phyloP scores from a whole-genome alignment of 768 basidiomycete genomes.

The Hygrophorus pudorinus region DNA sequence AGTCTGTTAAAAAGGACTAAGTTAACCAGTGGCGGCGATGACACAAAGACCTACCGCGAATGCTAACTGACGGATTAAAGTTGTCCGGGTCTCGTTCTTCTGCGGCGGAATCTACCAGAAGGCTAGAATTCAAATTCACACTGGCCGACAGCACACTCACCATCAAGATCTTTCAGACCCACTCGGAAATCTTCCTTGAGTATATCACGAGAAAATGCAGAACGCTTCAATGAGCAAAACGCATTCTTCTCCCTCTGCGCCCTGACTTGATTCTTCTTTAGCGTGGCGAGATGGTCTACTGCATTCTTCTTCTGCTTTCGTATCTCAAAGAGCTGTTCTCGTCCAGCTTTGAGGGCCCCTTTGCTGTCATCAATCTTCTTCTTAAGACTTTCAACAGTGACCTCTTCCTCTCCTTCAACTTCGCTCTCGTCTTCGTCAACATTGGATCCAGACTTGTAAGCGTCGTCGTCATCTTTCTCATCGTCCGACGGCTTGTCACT shows the following conservation, averaged over 20 bases:
- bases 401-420: constrained; percentile 28
- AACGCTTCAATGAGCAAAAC: constrained; percentile 46
- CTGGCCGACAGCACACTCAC: constrained; percentile 17
- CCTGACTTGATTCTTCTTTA: constrained; percentile 32
- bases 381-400: constrained; percentile 35
- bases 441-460: constrained; percentile 8
- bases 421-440: constrained; percentile 19
- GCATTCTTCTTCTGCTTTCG: constrained; percentile 28
- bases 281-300: constrained; percentile 20
- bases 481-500: constrained; percentile 15
- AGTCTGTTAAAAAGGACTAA: constrained; percentile 38
- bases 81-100: constrained; percentile 47
- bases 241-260: constrained; percentile 53
- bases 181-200: constrained; percentile 51
- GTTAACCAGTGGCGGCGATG: not conserved
- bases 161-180: constrained; percentile 51
- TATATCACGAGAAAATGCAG: constrained; percentile 43
- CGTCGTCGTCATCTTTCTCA: constrained; percentile 14
- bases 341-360: constrained; percentile 27
- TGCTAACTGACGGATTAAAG: constrained; percentile 40
- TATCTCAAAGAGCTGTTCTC: constrained; percentile 26
- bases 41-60: constrained; percentile 30
- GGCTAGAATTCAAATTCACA: not conserved
- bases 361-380: constrained; percentile 34
- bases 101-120: constrained; percentile 43